Conservation (phyloP, 2,329 filamentous ascomycete species). For the Nannizziopsis arthrosporioides region DNA sequence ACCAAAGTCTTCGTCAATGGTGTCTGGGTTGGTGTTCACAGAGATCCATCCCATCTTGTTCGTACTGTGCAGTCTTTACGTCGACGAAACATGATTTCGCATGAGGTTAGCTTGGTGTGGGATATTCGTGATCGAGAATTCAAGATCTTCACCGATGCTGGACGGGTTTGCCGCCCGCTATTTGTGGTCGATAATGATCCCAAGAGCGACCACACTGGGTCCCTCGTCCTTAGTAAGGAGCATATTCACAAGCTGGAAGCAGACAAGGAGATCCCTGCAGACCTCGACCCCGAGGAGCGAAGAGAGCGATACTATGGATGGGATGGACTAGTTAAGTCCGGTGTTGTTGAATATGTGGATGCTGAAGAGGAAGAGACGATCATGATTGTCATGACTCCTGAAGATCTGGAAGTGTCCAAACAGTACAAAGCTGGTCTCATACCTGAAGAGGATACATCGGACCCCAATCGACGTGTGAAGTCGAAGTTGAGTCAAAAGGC, state of each 20-base stretch:
- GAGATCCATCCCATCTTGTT: slow-evolving; percentile 76
- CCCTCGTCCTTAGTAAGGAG: slow-evolving; percentile 72
- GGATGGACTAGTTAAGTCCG: slow-evolving; percentile 70
- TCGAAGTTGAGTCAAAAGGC: slow-evolving; percentile 77
- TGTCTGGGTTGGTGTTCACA: slow-evolving; percentile 92
- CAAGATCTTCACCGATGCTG: slow-evolving; percentile 96
- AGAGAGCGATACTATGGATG: slow-evolving; percentile 62
- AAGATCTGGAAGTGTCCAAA: slow-evolving; percentile 73
- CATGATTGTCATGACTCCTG: slow-evolving; percentile 98
- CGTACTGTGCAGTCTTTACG: slow-evolving; percentile 65
- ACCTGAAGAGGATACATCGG: slow-evolving; percentile 51
- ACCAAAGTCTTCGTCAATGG: slow-evolving; percentile 98
- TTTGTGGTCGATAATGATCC: slow-evolving; percentile 85
- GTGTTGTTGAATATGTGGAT: slow-evolving; percentile 90
- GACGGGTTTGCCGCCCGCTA: slow-evolving; percentile 82
- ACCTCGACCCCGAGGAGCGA: slow-evolving; percentile 48
- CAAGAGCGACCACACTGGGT: slow-evolving; percentile 61
- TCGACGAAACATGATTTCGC: slow-evolving; percentile 70
- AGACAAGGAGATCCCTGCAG: slow-evolving; percentile 54
- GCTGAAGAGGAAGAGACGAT: slow-evolving; percentile 96
- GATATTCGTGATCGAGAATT: slow-evolving; percentile 97
- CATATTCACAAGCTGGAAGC: slow-evolving; percentile 65
- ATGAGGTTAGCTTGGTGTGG: slow-evolving; percentile 86
- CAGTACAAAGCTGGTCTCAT: slow-evolving; percentile 56
- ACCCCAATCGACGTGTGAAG: slow-evolving; percentile 77